Evolutionary conservation across 331 rosid genomes (phyloP).

Genomic region (Spiraea crenata): DNA sequence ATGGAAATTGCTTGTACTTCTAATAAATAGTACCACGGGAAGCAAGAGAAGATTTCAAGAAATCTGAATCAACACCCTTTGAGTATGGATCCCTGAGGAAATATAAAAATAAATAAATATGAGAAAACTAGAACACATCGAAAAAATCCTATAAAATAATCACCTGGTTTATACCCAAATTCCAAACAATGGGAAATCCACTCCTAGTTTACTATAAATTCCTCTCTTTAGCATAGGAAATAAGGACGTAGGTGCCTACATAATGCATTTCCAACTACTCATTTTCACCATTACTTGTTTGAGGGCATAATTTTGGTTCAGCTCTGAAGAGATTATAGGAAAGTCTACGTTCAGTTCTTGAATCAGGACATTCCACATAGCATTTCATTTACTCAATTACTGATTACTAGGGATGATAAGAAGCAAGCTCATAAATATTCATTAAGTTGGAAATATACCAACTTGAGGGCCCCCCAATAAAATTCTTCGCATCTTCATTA

Average conservation of each 20-base stretch:
- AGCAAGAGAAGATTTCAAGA: constrained; percentile 72
- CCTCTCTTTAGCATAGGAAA: too few relatives aligned
- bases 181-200: too few relatives aligned
- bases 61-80: constrained; percentile 59
- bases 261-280: background rate
- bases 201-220: too few relatives aligned
- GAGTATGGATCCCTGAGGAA: constrained; percentile 88
- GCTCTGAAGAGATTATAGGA: background rate
- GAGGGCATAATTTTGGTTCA: background rate
- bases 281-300: background rate
- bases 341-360: background rate
- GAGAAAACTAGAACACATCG: background rate
- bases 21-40: constrained; percentile 49
- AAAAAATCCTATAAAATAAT: too few relatives aligned
- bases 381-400: too few relatives aligned
- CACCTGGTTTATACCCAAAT: too few relatives aligned
- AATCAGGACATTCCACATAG: background rate
- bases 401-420: background rate
- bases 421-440: constrained; percentile 25
- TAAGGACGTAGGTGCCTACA: too few relatives aligned
- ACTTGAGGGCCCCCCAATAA: constrained; percentile 70
- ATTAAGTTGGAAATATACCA: constrained; percentile 50
- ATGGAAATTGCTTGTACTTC: background rate
- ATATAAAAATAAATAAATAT: constrained; percentile 3
- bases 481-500: constrained; percentile 45